phyloP scores from a whole-genome alignment of 2,329 filamentous ascomycete genomes.

The Ophiostoma sp. region DNA sequence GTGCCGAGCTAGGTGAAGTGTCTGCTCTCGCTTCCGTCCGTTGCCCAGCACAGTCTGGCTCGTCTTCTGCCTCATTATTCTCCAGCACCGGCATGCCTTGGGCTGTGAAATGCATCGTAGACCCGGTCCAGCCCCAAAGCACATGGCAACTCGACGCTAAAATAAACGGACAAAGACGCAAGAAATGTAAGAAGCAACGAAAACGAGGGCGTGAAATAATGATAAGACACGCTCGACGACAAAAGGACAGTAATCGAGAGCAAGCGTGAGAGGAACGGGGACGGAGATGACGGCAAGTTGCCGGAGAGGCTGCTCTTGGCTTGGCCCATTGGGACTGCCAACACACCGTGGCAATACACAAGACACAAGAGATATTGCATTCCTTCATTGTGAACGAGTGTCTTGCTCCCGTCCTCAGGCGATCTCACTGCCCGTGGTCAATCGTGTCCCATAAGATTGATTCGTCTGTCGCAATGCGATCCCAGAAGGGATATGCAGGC shows the following conservation, averaged over 20 bases:
- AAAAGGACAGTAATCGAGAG: not conserved
- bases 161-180: not conserved
- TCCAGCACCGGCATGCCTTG: conserved; percentile 3
- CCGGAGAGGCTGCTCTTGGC: not conserved
- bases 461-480: no score
- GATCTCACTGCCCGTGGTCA: no score
- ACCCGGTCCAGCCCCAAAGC: not conserved
- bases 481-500: no score
- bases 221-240: not conserved
- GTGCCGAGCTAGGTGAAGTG: not conserved
- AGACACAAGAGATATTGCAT: no score
- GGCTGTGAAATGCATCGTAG: not conserved
- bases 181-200: not conserved
- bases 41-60: not conserved
- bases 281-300: not conserved
- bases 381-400: no score
- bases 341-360: not conserved
- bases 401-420: no score
- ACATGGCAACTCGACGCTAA: conserved; percentile 11
- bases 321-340: not conserved
- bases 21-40: conserved; percentile 7
- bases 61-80: not conserved
- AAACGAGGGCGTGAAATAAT: not conserved
- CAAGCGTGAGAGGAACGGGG: not conserved
- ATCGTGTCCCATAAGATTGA: no score